Base-by-base conservation (phyloP, 1,139 yeast genomes). In the Saccharomyces hybrid region DNA sequence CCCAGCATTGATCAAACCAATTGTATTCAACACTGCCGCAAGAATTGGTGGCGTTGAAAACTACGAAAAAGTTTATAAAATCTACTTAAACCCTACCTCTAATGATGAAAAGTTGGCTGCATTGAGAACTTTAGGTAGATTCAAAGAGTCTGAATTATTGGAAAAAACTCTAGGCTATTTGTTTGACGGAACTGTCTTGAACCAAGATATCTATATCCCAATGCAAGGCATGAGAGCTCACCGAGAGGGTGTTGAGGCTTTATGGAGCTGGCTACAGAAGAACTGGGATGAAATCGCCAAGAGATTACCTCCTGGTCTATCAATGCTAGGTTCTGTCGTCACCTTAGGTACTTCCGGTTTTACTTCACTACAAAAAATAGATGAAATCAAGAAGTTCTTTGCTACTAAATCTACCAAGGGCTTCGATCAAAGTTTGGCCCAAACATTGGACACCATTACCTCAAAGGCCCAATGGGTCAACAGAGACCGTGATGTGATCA, bases 201-300 rank as follows among this genome's bases (percentile, higher is more conserved):
- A 87, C 67, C 98, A 91, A 75, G 98, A 91, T 71, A 80, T 88
- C 55, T 84, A 83, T 69, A 79, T 86, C 59, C 90, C 95, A 63
- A 77, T 91, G 79, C 80, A 75, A 59, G 90, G 95, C 47, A 74
- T 88, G 73, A 76, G 86, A 64, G 67, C 80, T 19, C 83, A 82
- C 64, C 76, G 73, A 55, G 77, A 75, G 49, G 96, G 96, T 73
- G 75, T 68, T 27, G 77, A 78, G 61, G 79, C 81, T 19, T 72
- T 84, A 61, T 91, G 93, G 90, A 59, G 67, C 14, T 91, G 97
- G 97, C 68, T 85, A 62, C 79, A 80, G 60, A 64, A 60, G n/a
- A 84, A 90, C 70, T 90, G 95, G 91, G 89, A 81, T 56, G 77
- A 73, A 50, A 70, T 91, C 59, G 73, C 74, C 62, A 77, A 80